phyloP scores from a whole-genome alignment of 768 basidiomycete species.

The Artomyces pyxidatus region DNA sequence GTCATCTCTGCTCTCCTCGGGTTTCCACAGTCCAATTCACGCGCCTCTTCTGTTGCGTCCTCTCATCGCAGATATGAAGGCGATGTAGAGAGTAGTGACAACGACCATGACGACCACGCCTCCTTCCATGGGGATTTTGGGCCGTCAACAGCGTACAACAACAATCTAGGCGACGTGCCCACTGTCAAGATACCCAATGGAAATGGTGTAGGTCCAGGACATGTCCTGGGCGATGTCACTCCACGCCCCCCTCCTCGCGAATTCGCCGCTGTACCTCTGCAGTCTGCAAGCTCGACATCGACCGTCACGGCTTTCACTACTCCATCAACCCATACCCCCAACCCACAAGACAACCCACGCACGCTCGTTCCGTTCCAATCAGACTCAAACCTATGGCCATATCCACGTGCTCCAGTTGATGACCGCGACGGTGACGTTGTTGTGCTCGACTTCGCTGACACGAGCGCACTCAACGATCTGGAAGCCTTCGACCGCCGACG shows the following conservation, averaged over 20 bases:
- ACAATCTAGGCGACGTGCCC: slow-evolving; percentile 5
- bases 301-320: neutral
- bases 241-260: slow-evolving; percentile 38
- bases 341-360: slow-evolving; percentile 9
- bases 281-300: slow-evolving; percentile 3
- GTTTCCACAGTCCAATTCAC: slow-evolving; percentile 32
- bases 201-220: slow-evolving; percentile 2
- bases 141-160: slow-evolving; percentile 11
- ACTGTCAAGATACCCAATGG: slow-evolving; percentile 10
- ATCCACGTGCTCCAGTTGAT: slow-evolving; percentile 40
- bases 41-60: slow-evolving; percentile 24
- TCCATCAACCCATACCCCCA: neutral
- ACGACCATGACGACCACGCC: slow-evolving; percentile 16
- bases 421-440: slow-evolving; percentile 53
- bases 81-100: slow-evolving; percentile 28
- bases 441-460: slow-evolving; percentile 71
- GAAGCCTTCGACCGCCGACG: slow-evolving; percentile 37
- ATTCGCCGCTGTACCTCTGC: slow-evolving; percentile 6
- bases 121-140: slow-evolving; percentile 11
- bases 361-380: slow-evolving; percentile 51
- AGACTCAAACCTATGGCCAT: slow-evolving; percentile 67
- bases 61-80: slow-evolving; percentile 27
- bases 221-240: slow-evolving; percentile 44
- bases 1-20: slow-evolving; percentile 62
- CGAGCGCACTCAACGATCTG: slow-evolving; percentile 62